These are phyloP conservation scores for Exophiala calicioides DNA, from an alignment of 2,329 filamentous ascomycete genomes.

Conservation along the genomic window DNA sequence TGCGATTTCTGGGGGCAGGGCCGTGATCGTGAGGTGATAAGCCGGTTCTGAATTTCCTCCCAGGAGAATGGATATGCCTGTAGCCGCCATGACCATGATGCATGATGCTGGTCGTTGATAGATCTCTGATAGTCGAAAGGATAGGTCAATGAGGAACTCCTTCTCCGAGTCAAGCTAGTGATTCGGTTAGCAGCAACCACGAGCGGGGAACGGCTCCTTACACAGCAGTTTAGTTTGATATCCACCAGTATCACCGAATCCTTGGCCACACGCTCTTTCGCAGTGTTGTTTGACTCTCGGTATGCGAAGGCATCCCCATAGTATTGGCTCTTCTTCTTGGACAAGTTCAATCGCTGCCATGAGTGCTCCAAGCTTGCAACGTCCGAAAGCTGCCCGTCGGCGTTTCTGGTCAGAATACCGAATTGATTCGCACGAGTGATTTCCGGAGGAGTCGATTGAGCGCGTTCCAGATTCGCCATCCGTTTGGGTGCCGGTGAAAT, in stretches of 20 bases:
- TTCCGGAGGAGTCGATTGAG: constrained; percentile 30
- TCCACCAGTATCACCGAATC: constrained; percentile 65
- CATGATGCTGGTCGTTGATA: constrained; percentile 74
- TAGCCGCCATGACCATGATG: constrained; percentile 74
- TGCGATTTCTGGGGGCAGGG: constrained; percentile 68
- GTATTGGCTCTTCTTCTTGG: constrained; percentile 41
- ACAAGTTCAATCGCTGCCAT: constrained; percentile 29
- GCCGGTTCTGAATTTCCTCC: constrained; percentile 75
- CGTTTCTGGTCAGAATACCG: constrained; percentile 18
- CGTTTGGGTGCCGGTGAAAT: constrained; percentile 22
- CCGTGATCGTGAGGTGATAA: constrained; percentile 74
- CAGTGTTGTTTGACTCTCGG: constrained; percentile 39
- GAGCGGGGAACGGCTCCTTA: constrained; percentile 38
- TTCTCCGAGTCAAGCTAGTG: constrained; percentile 68
- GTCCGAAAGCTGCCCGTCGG: constrained; percentile 22
- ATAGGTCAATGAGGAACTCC: constrained; percentile 72
- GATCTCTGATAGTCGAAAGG: constrained; percentile 69
- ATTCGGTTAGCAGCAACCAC: constrained; percentile 25
- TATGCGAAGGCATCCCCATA: constrained; percentile 43
- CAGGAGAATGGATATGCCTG: constrained; percentile 73
- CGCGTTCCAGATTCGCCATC: constrained; percentile 17
- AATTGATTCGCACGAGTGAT: constrained; percentile 25
- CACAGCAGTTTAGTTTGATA: constrained; percentile 64
- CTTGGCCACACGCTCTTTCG: constrained; percentile 52
- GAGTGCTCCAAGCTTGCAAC: constrained; percentile 25